Percentiles rank a stretch among this genome's conserved stretches.
These are phyloP conservation scores for Nitzschia sp. DNA, from an alignment of 108 stramenopile genomes.

Conservation along the genomic window DNA sequence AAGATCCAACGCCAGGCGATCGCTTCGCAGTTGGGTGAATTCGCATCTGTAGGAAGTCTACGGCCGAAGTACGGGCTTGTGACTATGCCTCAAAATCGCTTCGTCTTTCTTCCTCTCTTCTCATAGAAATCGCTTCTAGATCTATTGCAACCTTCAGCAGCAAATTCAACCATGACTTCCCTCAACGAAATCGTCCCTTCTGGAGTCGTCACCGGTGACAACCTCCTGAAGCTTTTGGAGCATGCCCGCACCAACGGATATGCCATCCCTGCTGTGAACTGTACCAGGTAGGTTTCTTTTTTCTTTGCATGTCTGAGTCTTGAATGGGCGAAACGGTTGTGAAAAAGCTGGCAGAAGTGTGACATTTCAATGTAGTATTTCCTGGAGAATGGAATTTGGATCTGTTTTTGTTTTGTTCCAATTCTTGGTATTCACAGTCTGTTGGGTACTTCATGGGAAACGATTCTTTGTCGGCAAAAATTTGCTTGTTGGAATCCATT, in stretches of 20 bases:
- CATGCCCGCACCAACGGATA: slow-evolving; percentile 89
- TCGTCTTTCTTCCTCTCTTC: too few relatives aligned
- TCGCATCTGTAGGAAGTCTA: background rate
- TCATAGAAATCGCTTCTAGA: too few relatives aligned
- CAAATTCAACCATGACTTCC: slow-evolving; percentile 37
- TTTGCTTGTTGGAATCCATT: too few relatives aligned
- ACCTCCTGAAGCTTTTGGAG: slow-evolving; percentile 80
- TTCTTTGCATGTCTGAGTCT: background rate
- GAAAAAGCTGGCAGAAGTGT: background rate
- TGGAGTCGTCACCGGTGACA: slow-evolving; percentile 76
- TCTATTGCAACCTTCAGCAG: too few relatives aligned
- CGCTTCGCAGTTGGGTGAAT: background rate
- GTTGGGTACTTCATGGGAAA: too few relatives aligned
- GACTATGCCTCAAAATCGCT: too few relatives aligned
- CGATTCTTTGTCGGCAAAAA: too few relatives aligned
- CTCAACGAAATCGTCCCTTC: slow-evolving; percentile 59
- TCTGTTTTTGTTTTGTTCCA: too few relatives aligned
- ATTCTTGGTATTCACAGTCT: too few relatives aligned
- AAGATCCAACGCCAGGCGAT: background rate
- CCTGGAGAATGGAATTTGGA: too few relatives aligned
- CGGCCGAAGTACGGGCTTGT: background rate
- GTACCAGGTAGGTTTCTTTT: slow-evolving; percentile 73
- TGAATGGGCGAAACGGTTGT: background rate
- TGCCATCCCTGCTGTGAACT: slow-evolving; percentile 95
- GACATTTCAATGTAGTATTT: too few relatives aligned